Conservation (phyloP, 768 basidiomycete genomes). For the Suillus fuscotomentosus region DNA sequence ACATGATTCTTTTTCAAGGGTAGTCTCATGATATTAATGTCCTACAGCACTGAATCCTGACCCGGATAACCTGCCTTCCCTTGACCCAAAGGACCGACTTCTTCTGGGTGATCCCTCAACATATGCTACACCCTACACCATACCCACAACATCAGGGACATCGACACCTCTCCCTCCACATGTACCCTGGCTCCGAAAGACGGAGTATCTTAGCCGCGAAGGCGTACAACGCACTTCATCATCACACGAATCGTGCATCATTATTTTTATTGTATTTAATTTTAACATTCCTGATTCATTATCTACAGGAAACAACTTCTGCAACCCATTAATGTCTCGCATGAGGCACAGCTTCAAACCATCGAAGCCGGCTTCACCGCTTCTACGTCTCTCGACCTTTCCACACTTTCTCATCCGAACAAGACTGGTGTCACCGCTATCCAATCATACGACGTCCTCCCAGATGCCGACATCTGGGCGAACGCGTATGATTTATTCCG, state of each 20-base stretch:
- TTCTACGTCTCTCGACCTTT: slow-evolving; percentile 54
- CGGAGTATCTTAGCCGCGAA: slow-evolving; percentile 80
- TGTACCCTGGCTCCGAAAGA: slow-evolving; percentile 91
- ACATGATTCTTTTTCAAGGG: slow-evolving; percentile 19
- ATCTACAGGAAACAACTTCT: slow-evolving; percentile 45
- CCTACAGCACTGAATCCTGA: slow-evolving; percentile 63
- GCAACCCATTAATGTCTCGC: slow-evolving; percentile 67
- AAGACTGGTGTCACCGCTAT: slow-evolving; percentile 74
- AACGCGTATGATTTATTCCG: slow-evolving; percentile 87
- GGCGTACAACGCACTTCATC: slow-evolving; percentile 43
- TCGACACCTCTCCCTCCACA: slow-evolving; percentile 52
- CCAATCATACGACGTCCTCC: slow-evolving; percentile 80
- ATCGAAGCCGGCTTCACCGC: slow-evolving; percentile 77
- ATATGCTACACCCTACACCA: slow-evolving; percentile 40
- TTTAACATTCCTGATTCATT: not conserved
- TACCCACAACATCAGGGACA: slow-evolving; percentile 35
- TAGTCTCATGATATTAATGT: not conserved
- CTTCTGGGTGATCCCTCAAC: slow-evolving; percentile 68
- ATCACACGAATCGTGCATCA: slow-evolving; percentile 55
- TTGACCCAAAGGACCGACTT: slow-evolving; percentile 76
- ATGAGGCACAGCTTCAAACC: slow-evolving; percentile 68
- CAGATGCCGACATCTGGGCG: slow-evolving; percentile 85
- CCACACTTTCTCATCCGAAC: slow-evolving; percentile 69
- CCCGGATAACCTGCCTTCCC: slow-evolving; percentile 48
- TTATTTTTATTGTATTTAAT: not conserved